phyloP scores from a whole-genome alignment of 345 rosid genomes.

The Arabis hirsuta region DNA sequence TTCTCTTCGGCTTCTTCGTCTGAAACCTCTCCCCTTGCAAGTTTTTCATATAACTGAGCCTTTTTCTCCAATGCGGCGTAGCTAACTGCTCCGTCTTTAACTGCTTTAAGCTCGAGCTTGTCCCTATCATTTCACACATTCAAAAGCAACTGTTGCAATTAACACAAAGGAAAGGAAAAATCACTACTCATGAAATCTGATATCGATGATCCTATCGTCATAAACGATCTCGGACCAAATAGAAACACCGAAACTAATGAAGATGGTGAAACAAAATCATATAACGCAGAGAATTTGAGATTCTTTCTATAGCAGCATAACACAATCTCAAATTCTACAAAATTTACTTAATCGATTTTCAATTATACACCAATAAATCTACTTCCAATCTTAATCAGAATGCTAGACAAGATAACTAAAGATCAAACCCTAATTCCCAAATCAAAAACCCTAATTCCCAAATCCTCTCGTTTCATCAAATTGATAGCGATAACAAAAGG shows the following conservation, averaged over 20 bases:
- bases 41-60: constrained; percentile 83
- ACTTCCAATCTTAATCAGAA: too few relatives aligned
- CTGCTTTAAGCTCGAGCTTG: constrained; percentile 89
- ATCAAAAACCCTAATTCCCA: constrained; percentile 21
- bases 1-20: constrained; percentile 92
- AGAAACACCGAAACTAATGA: neutral
- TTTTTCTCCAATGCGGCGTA: constrained; percentile 92
- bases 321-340: neutral
- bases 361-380: too few relatives aligned
- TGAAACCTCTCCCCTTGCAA: constrained; percentile 76
- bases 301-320: neutral
- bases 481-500: neutral
- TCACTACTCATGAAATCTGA: neutral
- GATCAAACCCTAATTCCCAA: constrained; percentile 1
- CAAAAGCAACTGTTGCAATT: constrained; percentile 6
- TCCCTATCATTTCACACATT: constrained; percentile 56
- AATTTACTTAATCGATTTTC: neutral
- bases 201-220: neutral
- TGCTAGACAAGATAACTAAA: neutral
- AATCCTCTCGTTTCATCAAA: constrained; percentile 12
- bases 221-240: neutral
- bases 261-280: constrained; percentile 3
- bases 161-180: neutral
- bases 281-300: constrained; percentile 5
- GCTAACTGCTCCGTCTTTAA: constrained; percentile 74